A percentile compares a stretch with the other conserved stretches of the same genome.
phyloP scores from a whole-genome alignment of 2,329 filamentous ascomycete genomes.

The Claviceps paspali region DNA sequence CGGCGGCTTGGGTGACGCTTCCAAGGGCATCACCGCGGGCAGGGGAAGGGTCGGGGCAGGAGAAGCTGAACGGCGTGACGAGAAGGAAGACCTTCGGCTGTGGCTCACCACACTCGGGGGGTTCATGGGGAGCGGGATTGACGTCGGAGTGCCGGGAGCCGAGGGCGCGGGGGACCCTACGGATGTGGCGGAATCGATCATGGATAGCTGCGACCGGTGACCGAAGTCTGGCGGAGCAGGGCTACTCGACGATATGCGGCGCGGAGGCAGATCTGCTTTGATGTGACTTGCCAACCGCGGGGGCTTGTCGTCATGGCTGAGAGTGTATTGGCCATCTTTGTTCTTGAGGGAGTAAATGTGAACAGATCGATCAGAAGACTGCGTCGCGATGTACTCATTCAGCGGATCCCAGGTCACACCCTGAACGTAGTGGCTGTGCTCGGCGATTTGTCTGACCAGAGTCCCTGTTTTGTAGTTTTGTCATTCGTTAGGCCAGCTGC shows the following conservation, averaged over 20 bases:
- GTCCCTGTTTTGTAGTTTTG: conserved; percentile 23
- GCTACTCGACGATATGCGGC: conserved; percentile 80
- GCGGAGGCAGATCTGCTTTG: conserved; percentile 80
- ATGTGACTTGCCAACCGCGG: conserved; percentile 65
- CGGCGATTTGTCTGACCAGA: conserved; percentile 80
- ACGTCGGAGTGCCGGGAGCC: conserved; percentile 84
- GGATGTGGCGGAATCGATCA: conserved; percentile 33
- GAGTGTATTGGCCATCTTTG: conserved; percentile 87
- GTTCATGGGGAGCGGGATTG: conserved; percentile 85
- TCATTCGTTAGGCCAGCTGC: not conserved
- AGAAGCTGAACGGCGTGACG: conserved; percentile 72
- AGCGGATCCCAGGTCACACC: conserved; percentile 96
- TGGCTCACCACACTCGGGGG: conserved; percentile 79
- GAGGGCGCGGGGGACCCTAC: conserved; percentile 77
- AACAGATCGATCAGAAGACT: conserved; percentile 93
- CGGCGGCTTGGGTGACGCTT: conserved; percentile 69
- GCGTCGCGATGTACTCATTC: conserved; percentile 95
- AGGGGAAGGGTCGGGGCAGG: conserved; percentile 87
- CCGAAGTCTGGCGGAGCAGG: conserved; percentile 76
- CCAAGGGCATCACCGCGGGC: conserved; percentile 88
- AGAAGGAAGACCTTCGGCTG: conserved; percentile 89
- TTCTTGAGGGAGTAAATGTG: conserved; percentile 95
- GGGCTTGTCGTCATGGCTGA: conserved; percentile 50
- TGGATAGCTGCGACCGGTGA: conserved; percentile 48
- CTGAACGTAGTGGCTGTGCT: conserved; percentile 97